phyloP scores from a whole-genome alignment of 2,329 filamentous ascomycete genomes.

The Cytospora chrysosperma region DNA sequence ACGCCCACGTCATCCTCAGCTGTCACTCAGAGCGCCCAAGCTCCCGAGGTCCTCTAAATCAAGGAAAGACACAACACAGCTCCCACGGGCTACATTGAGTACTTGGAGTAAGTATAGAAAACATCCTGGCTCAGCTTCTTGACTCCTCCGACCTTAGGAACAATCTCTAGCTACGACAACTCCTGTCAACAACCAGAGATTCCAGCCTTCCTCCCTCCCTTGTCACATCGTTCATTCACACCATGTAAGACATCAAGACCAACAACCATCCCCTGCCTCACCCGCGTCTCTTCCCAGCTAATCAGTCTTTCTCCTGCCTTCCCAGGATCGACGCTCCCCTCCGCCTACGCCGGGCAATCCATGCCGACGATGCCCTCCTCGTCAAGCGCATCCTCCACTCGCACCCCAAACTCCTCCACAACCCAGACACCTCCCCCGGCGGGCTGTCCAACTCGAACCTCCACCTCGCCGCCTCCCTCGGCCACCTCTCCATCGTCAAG shows the following conservation, averaged over 20 bases:
- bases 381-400: slow-evolving; percentile 74
- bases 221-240: neutral
- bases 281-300: neutral
- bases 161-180: neutral
- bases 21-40: neutral
- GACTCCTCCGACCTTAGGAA: neutral
- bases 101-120: neutral
- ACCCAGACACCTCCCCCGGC: slow-evolving; percentile 68
- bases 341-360: slow-evolving; percentile 79
- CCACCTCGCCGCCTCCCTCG: slow-evolving; percentile 75
- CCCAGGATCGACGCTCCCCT: slow-evolving; percentile 72
- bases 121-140: too few species aligned
- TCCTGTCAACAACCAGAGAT: neutral
- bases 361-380: slow-evolving; percentile 68
- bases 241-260: neutral
- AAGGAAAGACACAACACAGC: too few species aligned
- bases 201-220: neutral
- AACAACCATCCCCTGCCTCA: neutral
- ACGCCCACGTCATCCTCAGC: neutral
- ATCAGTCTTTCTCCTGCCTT: neutral
- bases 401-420: slow-evolving; percentile 70
- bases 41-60: too few species aligned
- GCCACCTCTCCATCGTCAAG: slow-evolving; percentile 66
- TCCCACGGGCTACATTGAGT: neutral
- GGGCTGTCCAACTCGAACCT: slow-evolving; percentile 79